Evolutionary conservation across 2,329 filamentous ascomycete genomes (phyloP), one percentile per base, ranked within the genome.

Genomic region (Xylaria multiplex): DNA sequence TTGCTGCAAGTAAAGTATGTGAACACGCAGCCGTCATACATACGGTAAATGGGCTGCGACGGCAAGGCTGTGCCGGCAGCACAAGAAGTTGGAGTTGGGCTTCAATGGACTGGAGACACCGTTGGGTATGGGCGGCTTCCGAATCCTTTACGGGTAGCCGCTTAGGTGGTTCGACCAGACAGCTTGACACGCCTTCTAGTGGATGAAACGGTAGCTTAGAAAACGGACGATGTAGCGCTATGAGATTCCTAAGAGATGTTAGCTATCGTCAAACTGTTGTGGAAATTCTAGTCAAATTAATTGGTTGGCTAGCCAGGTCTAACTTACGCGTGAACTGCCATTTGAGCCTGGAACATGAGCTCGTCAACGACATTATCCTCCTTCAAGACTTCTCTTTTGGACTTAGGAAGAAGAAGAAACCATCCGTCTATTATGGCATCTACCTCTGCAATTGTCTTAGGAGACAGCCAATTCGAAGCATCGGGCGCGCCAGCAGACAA

Each of bases 321-420:
- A 24, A 66, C 68, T 69, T 55, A 70, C 64, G 69, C 69, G 24
- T 70, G 67, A 7, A 70, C 60, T 19, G 69, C 69, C 64, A 70
- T 69, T 16, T 70, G 64, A n/a, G 69, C 69, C 46, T 70, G 67
- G 43, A 70, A 70, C 67, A 69, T 69, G 11, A 70, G 67, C 55
- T 70, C 69, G 50, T 70, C 67, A n/a, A 70, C 64, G 24, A 67
- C 59, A 19, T 58, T 66, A 3, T 60, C 64, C 58, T 70, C 67
- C 35, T 58, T 66, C 8, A 70, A 13, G 6, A 69, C 64, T 42
- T 70, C 69, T 13, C 46, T 58, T 57, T 70, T 70, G 2, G 59
- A 60, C 45, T 66, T 68, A 1, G 69, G 67, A 6, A 70, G 54
- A 3, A 70, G 67, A 3, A 70, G 64, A 27, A 64, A 69, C 69